Base-by-base conservation (phyloP, 1,284 basidiomycete species). In the Irpex lacteus region DNA sequence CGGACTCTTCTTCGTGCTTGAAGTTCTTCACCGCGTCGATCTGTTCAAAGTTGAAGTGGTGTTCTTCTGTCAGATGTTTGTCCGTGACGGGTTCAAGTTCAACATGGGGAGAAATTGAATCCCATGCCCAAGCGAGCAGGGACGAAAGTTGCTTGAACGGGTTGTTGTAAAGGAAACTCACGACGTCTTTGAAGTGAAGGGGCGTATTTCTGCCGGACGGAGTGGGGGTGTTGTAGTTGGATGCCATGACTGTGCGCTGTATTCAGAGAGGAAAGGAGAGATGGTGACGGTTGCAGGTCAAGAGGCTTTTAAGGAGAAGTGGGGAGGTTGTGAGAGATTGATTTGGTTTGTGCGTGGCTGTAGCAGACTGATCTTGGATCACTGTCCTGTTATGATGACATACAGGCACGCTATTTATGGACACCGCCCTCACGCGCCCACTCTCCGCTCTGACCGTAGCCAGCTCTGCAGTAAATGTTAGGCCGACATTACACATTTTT, bases 1-100 rank as follows among this genome's bases (percentile, higher is more conserved):
- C 92, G 1, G 91, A 94, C 61, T 94, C 87, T 65, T 87, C 85
- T 73, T 95, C 94, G 67, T 89, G 84, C 69, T 81, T 87, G 76
- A 82, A 71, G 40, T 73, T 69, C 65, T 73, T 76, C 60, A 78
- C 78, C 63, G 81, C 76, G 63, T 78, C 75, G 63, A 74, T 67
- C 40, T 44, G 40, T 44, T 44, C 40, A 15, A 26, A 71, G 66
- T 71, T 72, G 64, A 38, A 70, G 76, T 58, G 78, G 77, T 61
- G 80, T 21, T 13, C 8, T 32, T 47, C 44, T 57, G 34, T 62
- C 38, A 8, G 73, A 59, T 63, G 19, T 9, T 47, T 61, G 59
- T 34, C 55, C 26, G 59, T 61, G 61, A 60, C n/a, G 15, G 19
- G n/a, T 60, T 65, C 60, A 6, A 62, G n/a, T 60, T 65, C 60